Conservation (phyloP, 768 basidiomycete genomes). For the Lentinus tigrinus region DNA sequence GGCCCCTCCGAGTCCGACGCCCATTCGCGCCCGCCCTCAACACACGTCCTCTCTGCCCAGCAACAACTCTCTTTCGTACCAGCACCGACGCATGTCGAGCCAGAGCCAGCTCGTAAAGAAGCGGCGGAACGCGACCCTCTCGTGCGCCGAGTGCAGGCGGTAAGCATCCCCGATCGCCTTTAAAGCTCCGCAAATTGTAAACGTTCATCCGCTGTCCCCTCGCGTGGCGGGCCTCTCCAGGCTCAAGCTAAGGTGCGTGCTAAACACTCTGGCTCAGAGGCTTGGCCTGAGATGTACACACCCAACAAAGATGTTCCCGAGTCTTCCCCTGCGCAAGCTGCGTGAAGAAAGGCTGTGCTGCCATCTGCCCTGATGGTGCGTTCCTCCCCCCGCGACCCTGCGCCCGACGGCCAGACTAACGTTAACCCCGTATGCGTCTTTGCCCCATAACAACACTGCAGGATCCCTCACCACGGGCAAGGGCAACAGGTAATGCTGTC, state of each 20-base stretch:
- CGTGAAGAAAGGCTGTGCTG: conserved; percentile 40
- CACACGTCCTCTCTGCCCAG: background rate
- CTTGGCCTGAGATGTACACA: conserved; percentile 3
- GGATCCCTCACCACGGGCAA: conserved; percentile 73
- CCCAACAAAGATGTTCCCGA: conserved; percentile 51
- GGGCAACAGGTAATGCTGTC: conserved; percentile 56
- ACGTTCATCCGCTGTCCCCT: conserved; percentile 11
- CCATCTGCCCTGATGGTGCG: conserved; percentile 63
- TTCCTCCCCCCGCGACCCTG: conserved; percentile 8
- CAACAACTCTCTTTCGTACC: background rate
- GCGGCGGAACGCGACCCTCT: conserved; percentile 45
- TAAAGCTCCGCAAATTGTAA: conserved; percentile 3
- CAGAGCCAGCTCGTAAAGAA: conserved; percentile 13
- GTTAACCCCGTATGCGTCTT: conserved; percentile 2
- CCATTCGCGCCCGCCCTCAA: background rate
- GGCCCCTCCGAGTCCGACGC: background rate
- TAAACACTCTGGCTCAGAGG: conserved; percentile 14
- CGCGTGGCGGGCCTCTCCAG: conserved; percentile 33
- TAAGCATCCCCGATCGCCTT: conserved; percentile 26
- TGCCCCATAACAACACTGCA: conserved; percentile 22
- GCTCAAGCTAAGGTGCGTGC: conserved; percentile 63
- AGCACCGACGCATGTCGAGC: conserved; percentile 13
- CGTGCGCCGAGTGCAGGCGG: conserved; percentile 73
- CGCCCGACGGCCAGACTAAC: conserved; percentile 6
- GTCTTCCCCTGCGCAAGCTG: conserved; percentile 57